Base-by-base conservation (phyloP, 306 rosid species). In the Aeschynomene evenia region DNA sequence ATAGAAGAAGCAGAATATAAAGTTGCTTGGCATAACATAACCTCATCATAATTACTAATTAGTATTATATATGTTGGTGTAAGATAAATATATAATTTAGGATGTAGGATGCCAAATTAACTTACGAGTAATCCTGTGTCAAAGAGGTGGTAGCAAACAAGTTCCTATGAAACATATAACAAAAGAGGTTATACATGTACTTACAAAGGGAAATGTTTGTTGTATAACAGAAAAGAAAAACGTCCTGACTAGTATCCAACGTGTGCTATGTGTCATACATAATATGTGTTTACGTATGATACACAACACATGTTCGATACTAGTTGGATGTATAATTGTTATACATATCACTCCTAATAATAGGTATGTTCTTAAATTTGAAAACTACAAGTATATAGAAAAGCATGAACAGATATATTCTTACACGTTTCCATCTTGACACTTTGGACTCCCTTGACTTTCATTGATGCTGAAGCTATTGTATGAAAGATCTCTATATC, bases 401-500 rank as follows among this genome's bases (percentile, higher is more conserved):
- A 58, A n/a, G 22, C 6, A 42, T 51, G 62, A 2, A n/a, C n/a
- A n/a, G n/a, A n/a, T n/a, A n/a, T n/a, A 31, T 46, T 49, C 90
- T 85, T 81, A 88, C 94, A 72, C 46, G 0, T 14, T 65, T 54
- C 56, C 70, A 7, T 58, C 7, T 33, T 60, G 68, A 75, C 85
- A 85, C 29, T 60, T n/a, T 16, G 29, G 23, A 3, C 5, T 36
- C 18, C 34, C 73, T 16, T 23, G 16, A 40, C 3, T 59, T 39
- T 34, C 43, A 4, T n/a, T n/a, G n/a, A 19, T 6, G 21, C 64
- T 70, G 51, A 88, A 80, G 56, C 70, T 76, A 68, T 86, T 88
- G 39, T 80, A 88, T 42, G 96, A 84, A 39, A 87, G 65, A 71
- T 86, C 91, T 21, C 91, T 86, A 71, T 29, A 15, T 23, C 36